Conservation (phyloP, 1,284 basidiomycete genomes). For the Cutaneotrichosporon cavernicola region DNA sequence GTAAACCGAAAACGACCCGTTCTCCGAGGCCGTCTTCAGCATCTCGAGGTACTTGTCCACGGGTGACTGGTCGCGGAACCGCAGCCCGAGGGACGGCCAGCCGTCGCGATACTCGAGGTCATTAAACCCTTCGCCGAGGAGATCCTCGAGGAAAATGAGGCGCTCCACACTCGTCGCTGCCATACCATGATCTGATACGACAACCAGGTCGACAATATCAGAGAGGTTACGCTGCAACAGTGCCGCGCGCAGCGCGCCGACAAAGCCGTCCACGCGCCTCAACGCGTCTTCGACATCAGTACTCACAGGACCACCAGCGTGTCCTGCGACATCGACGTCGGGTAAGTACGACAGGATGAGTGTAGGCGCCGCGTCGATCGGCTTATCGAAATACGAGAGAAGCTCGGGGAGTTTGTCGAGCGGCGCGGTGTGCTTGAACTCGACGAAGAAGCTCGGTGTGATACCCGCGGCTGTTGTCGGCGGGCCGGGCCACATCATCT, state of each 20-base stretch:
- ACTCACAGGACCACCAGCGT: conserved; percentile 69
- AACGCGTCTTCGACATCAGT: background rate
- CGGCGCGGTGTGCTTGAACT: conserved; percentile 62
- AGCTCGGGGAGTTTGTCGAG: conserved; percentile 71
- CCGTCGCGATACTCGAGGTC: conserved; percentile 72
- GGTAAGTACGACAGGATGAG: conserved; percentile 66
- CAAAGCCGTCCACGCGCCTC: conserved; percentile 62
- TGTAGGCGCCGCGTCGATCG: conserved; percentile 67
- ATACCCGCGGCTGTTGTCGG: conserved; percentile 65
- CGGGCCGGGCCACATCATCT: conserved; percentile 90
- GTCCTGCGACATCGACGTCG: conserved; percentile 61
- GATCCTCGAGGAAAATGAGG: conserved; percentile 75
- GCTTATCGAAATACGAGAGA: conserved; percentile 71
- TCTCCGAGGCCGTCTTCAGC: conserved; percentile 57
- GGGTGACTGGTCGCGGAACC: conserved; percentile 11
- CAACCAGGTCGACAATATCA: conserved; percentile 80
- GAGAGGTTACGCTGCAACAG: conserved; percentile 71
- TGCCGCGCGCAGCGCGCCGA: conserved; percentile 64
- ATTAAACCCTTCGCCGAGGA: conserved; percentile 69
- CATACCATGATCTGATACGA: conserved; percentile 94
- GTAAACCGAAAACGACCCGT: conserved; percentile 70
- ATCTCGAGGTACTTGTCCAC: conserved; percentile 46
- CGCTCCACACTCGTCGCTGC: conserved; percentile 74
- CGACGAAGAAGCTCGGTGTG: conserved; percentile 70
- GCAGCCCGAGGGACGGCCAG: conserved; percentile 18